phyloP scores from a whole-genome alignment of 2,329 filamentous ascomycete species.

The Alternaria brassicae region DNA sequence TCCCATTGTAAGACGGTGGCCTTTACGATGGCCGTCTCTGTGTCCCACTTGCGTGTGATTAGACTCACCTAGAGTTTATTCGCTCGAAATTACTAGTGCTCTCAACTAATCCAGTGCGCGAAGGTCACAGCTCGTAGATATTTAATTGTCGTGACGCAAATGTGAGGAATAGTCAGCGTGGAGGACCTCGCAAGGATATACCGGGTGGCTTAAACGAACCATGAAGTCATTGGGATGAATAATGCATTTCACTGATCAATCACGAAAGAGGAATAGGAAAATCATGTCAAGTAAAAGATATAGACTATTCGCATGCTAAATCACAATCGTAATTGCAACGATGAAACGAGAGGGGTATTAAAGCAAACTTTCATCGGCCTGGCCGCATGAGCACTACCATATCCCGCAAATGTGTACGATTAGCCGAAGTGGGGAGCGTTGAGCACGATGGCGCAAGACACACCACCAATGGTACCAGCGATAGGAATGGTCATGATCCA shows the following conservation, averaged over 20 bases:
- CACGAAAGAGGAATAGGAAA: not conserved
- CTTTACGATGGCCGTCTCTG: too few species aligned
- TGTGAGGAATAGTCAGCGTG: too few species aligned
- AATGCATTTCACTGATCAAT: not conserved
- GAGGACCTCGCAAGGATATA: too few species aligned
- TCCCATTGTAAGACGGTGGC: too few species aligned
- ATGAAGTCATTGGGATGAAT: too few species aligned
- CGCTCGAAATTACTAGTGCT: too few species aligned
- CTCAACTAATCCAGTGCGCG: too few species aligned
- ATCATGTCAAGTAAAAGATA: not conserved
- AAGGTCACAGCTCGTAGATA: too few species aligned
- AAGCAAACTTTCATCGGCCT: not conserved
- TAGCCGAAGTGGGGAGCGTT: slow-evolving; percentile 64
- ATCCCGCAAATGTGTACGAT: fast-evolving
- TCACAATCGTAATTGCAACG: not conserved
- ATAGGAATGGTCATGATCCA: slow-evolving; percentile 72
- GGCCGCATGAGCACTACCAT: fast-evolving
- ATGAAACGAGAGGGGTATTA: not conserved
- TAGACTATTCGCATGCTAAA: not conserved
- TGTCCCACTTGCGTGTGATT: too few species aligned
- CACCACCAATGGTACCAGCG: slow-evolving; percentile 62
- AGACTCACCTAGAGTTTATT: too few species aligned
- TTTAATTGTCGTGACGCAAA: too few species aligned
- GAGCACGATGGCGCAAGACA: slow-evolving; percentile 57
- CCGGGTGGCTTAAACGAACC: too few species aligned